Conservation (phyloP, 2,329 filamentous ascomycete genomes). For the Cadophora sp. region DNA sequence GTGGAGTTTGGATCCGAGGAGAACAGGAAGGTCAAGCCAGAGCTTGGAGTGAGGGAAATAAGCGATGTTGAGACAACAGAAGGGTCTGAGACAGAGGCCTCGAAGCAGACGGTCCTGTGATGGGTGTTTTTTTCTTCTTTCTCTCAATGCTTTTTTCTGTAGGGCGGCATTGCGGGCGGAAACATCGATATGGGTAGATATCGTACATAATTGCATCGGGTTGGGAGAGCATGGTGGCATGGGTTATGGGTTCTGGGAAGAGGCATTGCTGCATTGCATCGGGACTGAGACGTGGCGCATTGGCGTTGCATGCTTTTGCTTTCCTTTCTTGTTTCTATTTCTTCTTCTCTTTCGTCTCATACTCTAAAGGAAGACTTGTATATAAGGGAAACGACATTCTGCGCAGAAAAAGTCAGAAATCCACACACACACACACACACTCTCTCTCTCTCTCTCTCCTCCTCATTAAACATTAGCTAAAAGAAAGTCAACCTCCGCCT, state of each 20-base stretch:
- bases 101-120: not conserved
- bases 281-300: not conserved
- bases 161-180: not conserved
- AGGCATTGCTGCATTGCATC: not conserved
- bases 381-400: no score
- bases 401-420: no score
- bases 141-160: not conserved
- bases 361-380: no score
- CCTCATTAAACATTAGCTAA: no score
- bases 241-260: not conserved
- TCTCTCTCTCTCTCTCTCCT: no score
- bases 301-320: not conserved
- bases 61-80: not conserved
- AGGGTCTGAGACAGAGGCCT: not conserved
- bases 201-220: not conserved
- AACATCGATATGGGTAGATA: not conserved
- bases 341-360: no score
- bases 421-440: no score
- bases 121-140: not conserved
- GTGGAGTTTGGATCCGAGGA: constrained; percentile 13
- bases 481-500: no score
- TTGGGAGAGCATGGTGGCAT: not conserved
- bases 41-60: not conserved
- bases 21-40: not conserved
- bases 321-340: not conserved